phyloP scores from a whole-genome alignment of 805 yeast species.

The Debaryomyces tyrocola region DNA sequence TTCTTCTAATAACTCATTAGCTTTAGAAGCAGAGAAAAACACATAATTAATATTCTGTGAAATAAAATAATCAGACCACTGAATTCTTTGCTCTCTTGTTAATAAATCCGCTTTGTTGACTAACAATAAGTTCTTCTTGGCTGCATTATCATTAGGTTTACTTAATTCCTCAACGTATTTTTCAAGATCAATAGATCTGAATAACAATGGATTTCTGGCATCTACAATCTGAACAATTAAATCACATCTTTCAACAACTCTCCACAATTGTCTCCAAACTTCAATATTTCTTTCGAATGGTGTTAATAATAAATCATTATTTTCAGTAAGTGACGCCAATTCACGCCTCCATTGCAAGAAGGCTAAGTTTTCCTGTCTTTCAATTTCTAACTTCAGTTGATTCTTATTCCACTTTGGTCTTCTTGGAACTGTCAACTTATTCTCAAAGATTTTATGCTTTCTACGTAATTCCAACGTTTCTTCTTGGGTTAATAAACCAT shows the following conservation, averaged over 20 bases:
- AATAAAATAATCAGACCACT: slow-evolving; percentile 85
- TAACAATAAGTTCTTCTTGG: slow-evolving; percentile 75
- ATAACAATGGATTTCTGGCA: slow-evolving; percentile 90
- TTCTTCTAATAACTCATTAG: slow-evolving; percentile 71
- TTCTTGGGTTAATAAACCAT: slow-evolving; percentile 58
- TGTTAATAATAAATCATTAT: slow-evolving; percentile 80
- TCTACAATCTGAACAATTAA: slow-evolving; percentile 95
- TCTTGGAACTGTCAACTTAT: slow-evolving; percentile 82
- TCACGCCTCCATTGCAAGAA: slow-evolving; percentile 94
- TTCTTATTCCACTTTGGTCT: slow-evolving; percentile 82
- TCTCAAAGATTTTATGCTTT: slow-evolving; percentile 66
- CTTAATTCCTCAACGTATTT: slow-evolving; percentile 71
- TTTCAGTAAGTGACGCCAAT: slow-evolving; percentile 81
- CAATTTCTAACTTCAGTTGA: slow-evolving; percentile 75
- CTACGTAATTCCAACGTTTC: slow-evolving; percentile 62
- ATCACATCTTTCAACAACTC: slow-evolving; percentile 94
- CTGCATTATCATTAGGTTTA: slow-evolving; percentile 46
- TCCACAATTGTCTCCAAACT: slow-evolving; percentile 98
- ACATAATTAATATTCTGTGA: slow-evolving; percentile 73
- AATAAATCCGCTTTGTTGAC: slow-evolving; percentile 94
- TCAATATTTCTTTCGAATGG: slow-evolving; percentile 97
- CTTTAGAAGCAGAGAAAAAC: slow-evolving; percentile 88
- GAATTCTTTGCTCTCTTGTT: slow-evolving; percentile 69
- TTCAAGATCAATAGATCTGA: slow-evolving; percentile 86
- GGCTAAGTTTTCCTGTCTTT: slow-evolving; percentile 84